Conservation (phyloP, 2,329 filamentous ascomycete species). For the Phialophora verrucosa region DNA sequence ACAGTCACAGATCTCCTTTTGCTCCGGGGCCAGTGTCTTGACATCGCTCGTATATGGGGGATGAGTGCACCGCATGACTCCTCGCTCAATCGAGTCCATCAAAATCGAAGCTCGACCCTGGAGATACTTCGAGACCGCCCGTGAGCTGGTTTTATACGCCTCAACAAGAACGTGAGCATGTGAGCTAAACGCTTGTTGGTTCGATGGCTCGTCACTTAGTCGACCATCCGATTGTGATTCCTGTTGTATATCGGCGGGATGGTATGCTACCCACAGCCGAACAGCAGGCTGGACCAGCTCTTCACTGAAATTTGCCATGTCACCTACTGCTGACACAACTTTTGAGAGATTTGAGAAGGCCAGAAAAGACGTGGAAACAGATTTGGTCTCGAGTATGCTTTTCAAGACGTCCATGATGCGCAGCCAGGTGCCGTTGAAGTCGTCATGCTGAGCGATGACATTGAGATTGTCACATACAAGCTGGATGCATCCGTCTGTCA, state of each 20-base stretch:
- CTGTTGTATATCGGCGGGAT: conserved; percentile 20
- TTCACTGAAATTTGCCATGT: conserved; percentile 21
- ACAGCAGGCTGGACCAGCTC: conserved; percentile 38
- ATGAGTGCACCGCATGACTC: conserved; percentile 33
- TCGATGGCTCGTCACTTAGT: conserved; percentile 23
- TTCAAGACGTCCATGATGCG: conserved; percentile 27
- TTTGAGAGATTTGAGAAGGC: conserved; percentile 30
- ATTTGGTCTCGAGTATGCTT: conserved; percentile 18
- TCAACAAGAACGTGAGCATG: conserved; percentile 33
- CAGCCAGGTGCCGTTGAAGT: conserved; percentile 33
- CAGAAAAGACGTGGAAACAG: conserved; percentile 24
- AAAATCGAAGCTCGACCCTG: conserved; percentile 17
- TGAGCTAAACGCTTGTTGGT: conserved; percentile 39
- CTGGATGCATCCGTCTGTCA: conserved; percentile 30
- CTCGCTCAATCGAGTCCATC: conserved; percentile 26
- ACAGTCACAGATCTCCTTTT: conserved; percentile 31
- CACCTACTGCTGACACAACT: conserved; percentile 23
- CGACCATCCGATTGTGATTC: conserved; percentile 32
- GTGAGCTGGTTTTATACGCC: conserved; percentile 28
- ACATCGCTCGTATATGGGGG: conserved; percentile 40
- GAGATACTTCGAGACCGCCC: conserved; percentile 23
- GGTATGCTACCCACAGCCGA: conserved; percentile 30
- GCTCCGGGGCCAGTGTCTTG: conserved; percentile 35
- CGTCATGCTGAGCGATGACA: conserved; percentile 26
- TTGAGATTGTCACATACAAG: conserved; percentile 28